Evolutionary conservation across 257 asterid species (phyloP).

Genomic region (Penstemon newberryi): DNA sequence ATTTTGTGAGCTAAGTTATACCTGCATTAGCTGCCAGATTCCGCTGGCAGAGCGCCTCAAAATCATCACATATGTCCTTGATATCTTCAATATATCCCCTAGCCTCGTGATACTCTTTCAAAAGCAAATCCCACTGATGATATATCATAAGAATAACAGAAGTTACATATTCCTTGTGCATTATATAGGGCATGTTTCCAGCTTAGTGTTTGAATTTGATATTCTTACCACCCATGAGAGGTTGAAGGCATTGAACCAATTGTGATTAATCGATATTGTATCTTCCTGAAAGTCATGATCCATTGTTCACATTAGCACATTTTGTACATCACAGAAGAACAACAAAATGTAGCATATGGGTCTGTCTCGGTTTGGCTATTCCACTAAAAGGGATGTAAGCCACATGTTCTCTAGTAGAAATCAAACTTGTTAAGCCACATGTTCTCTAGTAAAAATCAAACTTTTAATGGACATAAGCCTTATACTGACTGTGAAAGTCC

Average conservation of each 20-base stretch:
- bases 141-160: conserved; percentile 13
- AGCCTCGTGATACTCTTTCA: conserved; percentile 85
- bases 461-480: not conserved
- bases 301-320: conserved; percentile 25
- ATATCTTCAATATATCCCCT: conserved; percentile 79
- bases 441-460: not conserved
- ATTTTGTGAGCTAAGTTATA: conserved; percentile 21
- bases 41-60: conserved; percentile 89
- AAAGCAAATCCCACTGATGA: conserved; percentile 92
- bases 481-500: not conserved
- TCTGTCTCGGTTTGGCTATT: not conserved
- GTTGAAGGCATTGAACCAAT: conserved; percentile 88
- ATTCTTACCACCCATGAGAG: conserved; percentile 80
- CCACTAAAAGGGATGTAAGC: not conserved
- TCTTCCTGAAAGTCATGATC: conserved; percentile 67
- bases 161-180: not conserved
- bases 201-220: conserved; percentile 8
- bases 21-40: conserved; percentile 98
- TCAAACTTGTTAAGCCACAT: not conserved
- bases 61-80: conserved; percentile 81
- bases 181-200: conserved; percentile 7
- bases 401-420: conserved; percentile 2
- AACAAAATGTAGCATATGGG: conserved; percentile 3
- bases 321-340: not conserved
- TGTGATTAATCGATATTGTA: conserved; percentile 91